Base-by-base conservation (phyloP, 2,329 filamentous ascomycete genomes). In the Phialophora macrospora region DNA sequence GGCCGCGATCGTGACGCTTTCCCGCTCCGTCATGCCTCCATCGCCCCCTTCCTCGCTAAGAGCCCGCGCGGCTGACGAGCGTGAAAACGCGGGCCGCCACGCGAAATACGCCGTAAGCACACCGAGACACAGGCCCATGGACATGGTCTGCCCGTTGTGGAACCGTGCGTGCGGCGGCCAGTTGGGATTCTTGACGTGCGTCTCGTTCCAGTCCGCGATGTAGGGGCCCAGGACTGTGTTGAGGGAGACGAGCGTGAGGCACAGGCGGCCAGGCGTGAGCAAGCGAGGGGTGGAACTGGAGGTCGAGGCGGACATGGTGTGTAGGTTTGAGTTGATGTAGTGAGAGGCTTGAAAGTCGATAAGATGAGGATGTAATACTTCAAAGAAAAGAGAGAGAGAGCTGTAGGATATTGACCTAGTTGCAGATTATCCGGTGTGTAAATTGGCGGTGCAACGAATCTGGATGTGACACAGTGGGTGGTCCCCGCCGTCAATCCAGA, bases 121-220 rank as follows among this genome's bases (percentile, higher is more conserved):
- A 11, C 67, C 67, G 22, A 64, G 51, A 49, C 49, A 61, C 26
- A 64, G n/a, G 41, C 62, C 62, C 56, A 64, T 55, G 1, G 76
- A 77, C 81, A 84, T 83, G 9, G 82, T 84, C 71, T 84, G 83
- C 3, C 80, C 81, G 68, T 83, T 84, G 75, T 84, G 82, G 75
- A 83, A 84, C 62, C 78, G 77, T 6, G 81, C 82, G 71, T 84
- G 82, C 0, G 80, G 81, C 2, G 81, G 78, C 82, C 82, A 84
- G 60, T 72, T 71, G 0, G 81, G 80, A 69, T 84, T 83, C 60
- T 75, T 73, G 66, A 83, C 74, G 73, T 83, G 81, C 2, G 81
- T 82, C 60, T 80, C 73, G 69, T 77, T 79, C 67, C 70, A 78
- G 68, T 79, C 77, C 28, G 76, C 75, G 17, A 75, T 60, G 71